These are phyloP conservation scores for Pseudognaphalium luteoalbum DNA, from an alignment of 129 eudicot species.

Conservation along the genomic window DNA sequence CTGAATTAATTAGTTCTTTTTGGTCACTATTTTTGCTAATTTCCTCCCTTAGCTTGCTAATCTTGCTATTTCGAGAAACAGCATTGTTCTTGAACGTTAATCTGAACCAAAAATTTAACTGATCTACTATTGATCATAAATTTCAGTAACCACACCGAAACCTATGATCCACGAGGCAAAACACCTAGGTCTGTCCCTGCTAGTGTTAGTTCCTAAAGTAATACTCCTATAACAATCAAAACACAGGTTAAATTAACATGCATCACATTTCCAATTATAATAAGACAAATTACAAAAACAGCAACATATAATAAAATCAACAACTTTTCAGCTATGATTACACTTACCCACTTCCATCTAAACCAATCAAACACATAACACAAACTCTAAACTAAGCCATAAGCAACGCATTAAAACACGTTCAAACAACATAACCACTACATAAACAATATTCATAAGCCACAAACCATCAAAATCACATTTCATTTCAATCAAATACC, in stretches of 20 bases:
- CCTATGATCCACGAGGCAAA: neutral
- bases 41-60: neutral
- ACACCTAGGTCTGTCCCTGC: neutral
- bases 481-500: slow-evolving; percentile 6
- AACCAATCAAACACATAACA: neutral
- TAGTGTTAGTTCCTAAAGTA: neutral
- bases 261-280: neutral
- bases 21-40: neutral
- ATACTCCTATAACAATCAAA: neutral
- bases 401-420: neutral
- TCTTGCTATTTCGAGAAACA: neutral
- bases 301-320: too few species aligned
- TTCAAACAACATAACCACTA: neutral
- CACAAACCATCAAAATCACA: neutral
- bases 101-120: neutral
- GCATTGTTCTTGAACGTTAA: neutral
- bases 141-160: too few species aligned
- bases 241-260: neutral
- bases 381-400: neutral
- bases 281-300: too few species aligned
- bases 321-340: too few species aligned
- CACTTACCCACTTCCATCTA: neutral
- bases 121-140: neutral
- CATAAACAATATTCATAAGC: neutral
- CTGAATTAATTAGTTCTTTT: too few species aligned